Conservation (phyloP, 2,329 filamentous ascomycete genomes). For the Emericellopsis atlantica region DNA sequence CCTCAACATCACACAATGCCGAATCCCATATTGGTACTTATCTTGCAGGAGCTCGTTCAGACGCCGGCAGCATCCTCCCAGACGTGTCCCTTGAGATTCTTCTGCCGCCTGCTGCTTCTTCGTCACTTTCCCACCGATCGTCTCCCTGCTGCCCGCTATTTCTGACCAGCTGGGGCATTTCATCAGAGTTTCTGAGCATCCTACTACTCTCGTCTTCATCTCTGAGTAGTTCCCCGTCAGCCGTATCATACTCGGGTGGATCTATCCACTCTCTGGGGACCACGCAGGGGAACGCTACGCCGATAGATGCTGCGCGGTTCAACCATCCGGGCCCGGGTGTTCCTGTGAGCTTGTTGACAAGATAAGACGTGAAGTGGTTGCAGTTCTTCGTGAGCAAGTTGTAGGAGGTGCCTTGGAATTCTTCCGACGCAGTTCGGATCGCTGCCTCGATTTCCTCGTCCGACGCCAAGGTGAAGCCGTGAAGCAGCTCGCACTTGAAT, state of each 20-base stretch:
- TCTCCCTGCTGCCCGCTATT: constrained; percentile 11
- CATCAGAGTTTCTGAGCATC: constrained; percentile 36
- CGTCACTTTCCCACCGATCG: constrained; percentile 30
- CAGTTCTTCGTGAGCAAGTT: constrained; percentile 77
- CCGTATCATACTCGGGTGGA: constrained; percentile 62
- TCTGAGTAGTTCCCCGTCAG: constrained; percentile 52
- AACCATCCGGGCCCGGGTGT: constrained; percentile 61
- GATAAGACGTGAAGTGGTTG: constrained; percentile 74
- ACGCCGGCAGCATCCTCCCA: constrained; percentile 35
- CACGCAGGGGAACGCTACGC: constrained; percentile 67
- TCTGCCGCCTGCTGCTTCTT: constrained; percentile 14
- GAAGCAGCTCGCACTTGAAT: constrained; percentile 62
- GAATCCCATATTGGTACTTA: background rate
- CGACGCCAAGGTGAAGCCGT: constrained; percentile 64
- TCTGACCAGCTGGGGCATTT: constrained; percentile 16
- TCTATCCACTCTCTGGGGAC: constrained; percentile 75
- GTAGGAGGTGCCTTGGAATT: constrained; percentile 65
- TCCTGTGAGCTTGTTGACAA: constrained; percentile 62
- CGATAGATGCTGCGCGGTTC: constrained; percentile 75
- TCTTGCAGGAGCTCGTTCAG: constrained; percentile 34
- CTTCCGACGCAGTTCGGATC: constrained; percentile 53
- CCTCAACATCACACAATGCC: background rate
- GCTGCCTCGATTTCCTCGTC: constrained; percentile 58
- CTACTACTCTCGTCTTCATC: constrained; percentile 38
- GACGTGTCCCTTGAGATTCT: constrained; percentile 29